These are phyloP conservation scores for Hymenochaete sp. DNA, from an alignment of 1,284 basidiomycete species.

Conservation along the genomic window DNA sequence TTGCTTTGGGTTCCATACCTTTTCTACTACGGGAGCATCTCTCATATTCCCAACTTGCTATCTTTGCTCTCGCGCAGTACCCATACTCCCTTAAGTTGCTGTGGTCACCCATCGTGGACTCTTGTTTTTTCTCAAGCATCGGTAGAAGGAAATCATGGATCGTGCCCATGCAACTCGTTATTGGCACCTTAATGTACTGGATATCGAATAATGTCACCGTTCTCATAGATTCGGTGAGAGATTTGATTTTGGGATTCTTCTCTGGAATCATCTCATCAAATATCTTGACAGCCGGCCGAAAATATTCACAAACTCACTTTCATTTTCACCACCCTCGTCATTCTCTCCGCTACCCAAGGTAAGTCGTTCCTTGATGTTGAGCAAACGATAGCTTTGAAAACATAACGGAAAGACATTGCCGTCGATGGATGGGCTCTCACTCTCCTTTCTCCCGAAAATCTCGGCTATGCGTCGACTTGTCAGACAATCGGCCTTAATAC, in stretches of 20 bases:
- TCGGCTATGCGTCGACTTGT: constrained; percentile 96
- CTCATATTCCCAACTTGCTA: constrained; percentile 93
- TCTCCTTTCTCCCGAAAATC: constrained; percentile 88
- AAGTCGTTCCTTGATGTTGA: constrained; percentile 20
- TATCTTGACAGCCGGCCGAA: constrained; percentile 56
- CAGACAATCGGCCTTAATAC: constrained; percentile 97
- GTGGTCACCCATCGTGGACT: constrained; percentile 98
- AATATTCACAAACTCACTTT: constrained; percentile 77
- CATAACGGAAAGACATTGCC: constrained; percentile 68
- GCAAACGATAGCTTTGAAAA: constrained; percentile 14
- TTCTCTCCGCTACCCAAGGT: constrained; percentile 97
- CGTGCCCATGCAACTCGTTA: constrained; percentile 90
- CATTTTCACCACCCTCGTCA: constrained; percentile 85
- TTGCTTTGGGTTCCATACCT: constrained; percentile 89
- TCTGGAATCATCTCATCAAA: background rate
- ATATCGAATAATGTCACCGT: constrained; percentile 77
- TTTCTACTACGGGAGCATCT: constrained; percentile 93
- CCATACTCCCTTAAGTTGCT: constrained; percentile 96
- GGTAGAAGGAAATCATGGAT: constrained; percentile 98
- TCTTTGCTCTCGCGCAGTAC: constrained; percentile 91
- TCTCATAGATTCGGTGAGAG: constrained; percentile 76
- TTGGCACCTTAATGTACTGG: constrained; percentile 83
- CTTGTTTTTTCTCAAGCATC: constrained; percentile 71
- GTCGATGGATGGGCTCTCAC: constrained; percentile 99
- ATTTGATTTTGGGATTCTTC: constrained; percentile 23